Base-by-base conservation (phyloP, 1,284 basidiomycete genomes). In the Peniophora sp. region DNA sequence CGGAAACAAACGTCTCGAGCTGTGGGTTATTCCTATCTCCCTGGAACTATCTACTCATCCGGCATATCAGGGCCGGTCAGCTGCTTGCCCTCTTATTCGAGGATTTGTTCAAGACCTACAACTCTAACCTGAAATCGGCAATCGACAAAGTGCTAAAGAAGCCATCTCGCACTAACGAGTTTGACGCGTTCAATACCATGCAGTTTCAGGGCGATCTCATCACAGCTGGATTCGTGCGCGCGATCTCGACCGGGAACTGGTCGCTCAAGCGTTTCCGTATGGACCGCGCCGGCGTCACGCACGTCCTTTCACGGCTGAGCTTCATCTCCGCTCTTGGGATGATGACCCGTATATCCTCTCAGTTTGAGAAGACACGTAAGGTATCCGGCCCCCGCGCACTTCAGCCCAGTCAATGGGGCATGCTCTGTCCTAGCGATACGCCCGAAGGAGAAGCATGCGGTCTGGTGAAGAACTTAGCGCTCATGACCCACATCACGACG, bases 401-500 rank as follows among this genome's bases (percentile, higher is more conserved):
- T 55, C 97, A 99, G 66, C 95, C 97, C 10, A 92, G 88, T 74
- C 97, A 99, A 69, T 99, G 97, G 97, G 97, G 97, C 43, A 94
- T 99, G 79, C 74, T 99, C 20, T 99, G 97, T 69, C 92, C 97
- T 0, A 95, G 92, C 63, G 97, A 99, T 69, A 99, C 97, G 2
- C 97, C 97, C 0, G 97, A 99, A 83, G 97, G 97, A 64, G 97
- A 99, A 70, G 97, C 97, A 5, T 99, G 97, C 65, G 97, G 97
- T 49, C 73, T 99, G 53, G 97, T 99, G 47, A 99, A 99, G 75
- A 99, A 99, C 68, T 72, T 99, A 52, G 97, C 97, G 2, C 77
- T 99, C 41, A 99, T 99, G 95, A 99, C 97, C 2, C 97, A 99
- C 68, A 99, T 99, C 67, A 99, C 97, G 12, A 99, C 97, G 22